These are phyloP conservation scores for Biancaea sappan DNA, from an alignment of 306 rosid genomes.

Conservation along the genomic window DNA sequence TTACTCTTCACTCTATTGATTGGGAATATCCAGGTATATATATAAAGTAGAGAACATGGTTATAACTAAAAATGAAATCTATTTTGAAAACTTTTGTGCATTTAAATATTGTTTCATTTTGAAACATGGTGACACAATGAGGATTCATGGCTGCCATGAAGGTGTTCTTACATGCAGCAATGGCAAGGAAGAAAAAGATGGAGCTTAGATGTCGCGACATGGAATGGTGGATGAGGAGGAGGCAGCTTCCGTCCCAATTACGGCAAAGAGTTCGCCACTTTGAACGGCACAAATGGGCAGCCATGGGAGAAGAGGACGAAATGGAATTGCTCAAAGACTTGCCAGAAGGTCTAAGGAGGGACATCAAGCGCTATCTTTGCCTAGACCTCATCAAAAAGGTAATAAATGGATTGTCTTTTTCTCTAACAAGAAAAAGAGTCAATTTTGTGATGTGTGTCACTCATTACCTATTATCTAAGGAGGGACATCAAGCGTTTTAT, in stretches of 20 bases:
- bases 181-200: conserved; percentile 96
- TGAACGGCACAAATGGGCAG: conserved; percentile 87
- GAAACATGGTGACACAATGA: neutral
- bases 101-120: neutral
- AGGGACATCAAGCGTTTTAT: too few relatives aligned
- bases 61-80: neutral
- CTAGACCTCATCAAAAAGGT: conserved; percentile 90
- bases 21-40: conserved; percentile 89
- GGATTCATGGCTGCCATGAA: conserved; percentile 20
- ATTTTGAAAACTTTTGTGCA: neutral
- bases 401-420: too few relatives aligned
- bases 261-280: conserved; percentile 87
- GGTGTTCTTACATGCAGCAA: conserved; percentile 92
- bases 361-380: conserved; percentile 86
- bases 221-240: conserved; percentile 99
- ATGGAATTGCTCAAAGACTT: conserved; percentile 85
- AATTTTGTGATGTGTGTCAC: too few relatives aligned
- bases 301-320: conserved; percentile 96
- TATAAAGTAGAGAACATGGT: neutral
- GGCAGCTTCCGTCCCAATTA: conserved; percentile 83
- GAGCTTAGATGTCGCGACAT: conserved; percentile 91
- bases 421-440: too few relatives aligned
- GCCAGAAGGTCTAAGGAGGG: conserved; percentile 93
- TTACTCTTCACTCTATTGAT: conserved; percentile 92
- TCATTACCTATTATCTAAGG: too few relatives aligned